Percentiles rank a stretch among this genome's conserved stretches.
These are phyloP conservation scores for Ulota crispa DNA, from an alignment of 225 moss, liverwort and hornwort genomes.

Conservation along the genomic window DNA sequence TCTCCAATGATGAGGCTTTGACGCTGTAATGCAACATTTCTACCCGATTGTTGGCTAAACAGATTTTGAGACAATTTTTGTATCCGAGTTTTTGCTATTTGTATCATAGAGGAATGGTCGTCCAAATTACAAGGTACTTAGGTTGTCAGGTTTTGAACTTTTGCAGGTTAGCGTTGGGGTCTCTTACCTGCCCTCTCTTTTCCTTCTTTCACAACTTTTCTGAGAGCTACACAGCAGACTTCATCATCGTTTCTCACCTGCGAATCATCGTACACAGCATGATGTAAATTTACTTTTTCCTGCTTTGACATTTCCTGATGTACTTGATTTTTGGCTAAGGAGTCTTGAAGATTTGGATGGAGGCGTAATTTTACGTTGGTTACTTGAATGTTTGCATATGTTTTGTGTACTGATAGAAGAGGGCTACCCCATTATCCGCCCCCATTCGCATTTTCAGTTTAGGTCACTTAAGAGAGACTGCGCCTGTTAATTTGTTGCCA, in stretches of 20 bases:
- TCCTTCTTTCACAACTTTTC: slow-evolving; percentile 33
- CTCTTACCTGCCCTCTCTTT: slow-evolving; percentile 38
- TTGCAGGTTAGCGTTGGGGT: slow-evolving; percentile 57
- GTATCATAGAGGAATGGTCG: not conserved
- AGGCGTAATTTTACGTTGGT: not conserved
- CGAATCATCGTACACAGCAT: slow-evolving; percentile 25
- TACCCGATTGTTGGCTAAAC: not conserved
- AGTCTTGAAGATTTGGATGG: not conserved
- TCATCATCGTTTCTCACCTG: slow-evolving; percentile 36
- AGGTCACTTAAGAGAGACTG: not conserved
- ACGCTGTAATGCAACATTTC: slow-evolving; percentile 26
- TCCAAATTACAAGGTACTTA: slow-evolving; percentile 33
- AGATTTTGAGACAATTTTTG: not conserved
- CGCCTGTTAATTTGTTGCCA: not conserved
- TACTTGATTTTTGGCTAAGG: not conserved
- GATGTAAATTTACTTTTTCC: slow-evolving; percentile 25
- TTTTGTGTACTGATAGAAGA: not conserved
- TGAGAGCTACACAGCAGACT: slow-evolving; percentile 43
- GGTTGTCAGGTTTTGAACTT: slow-evolving; percentile 44
- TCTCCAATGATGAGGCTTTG: slow-evolving; percentile 11
- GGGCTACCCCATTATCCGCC: not conserved
- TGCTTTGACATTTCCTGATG: slow-evolving; percentile 16
- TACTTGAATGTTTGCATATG: not conserved
- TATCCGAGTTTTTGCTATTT: slow-evolving; percentile 15
- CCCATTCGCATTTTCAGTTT: not conserved